A percentile compares a stretch with the other conserved stretches of the same genome.
Conservation (phyloP, 257 asterid genomes). For the Solanum neorickii region DNA sequence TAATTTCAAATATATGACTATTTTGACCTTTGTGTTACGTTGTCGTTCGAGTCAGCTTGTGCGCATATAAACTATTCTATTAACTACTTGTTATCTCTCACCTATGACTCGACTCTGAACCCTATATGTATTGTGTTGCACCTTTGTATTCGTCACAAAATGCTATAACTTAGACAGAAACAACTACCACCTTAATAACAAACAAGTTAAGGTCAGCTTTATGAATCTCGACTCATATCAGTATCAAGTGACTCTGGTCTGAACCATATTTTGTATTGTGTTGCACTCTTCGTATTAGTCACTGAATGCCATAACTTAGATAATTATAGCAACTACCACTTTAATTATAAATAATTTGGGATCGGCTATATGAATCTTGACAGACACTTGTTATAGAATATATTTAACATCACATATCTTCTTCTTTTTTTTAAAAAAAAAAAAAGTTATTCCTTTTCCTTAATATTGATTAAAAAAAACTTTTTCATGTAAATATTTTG, state of each 20-base stretch:
- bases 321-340: neutral
- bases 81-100: neutral
- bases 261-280: neutral
- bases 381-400: neutral
- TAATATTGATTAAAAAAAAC: neutral
- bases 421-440: neutral
- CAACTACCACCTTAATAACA: neutral
- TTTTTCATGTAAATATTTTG: neutral
- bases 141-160: neutral
- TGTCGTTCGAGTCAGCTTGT: neutral
- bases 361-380: neutral
- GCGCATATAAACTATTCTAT: neutral
- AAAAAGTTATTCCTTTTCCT: neutral
- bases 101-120: neutral
- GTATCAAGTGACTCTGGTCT: neutral
- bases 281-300: neutral
- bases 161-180: neutral
- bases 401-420: neutral
- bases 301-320: neutral
- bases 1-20: neutral
- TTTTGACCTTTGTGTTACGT: neutral
- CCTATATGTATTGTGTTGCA: neutral
- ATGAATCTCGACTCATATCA: no score
- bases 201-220: neutral
- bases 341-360: neutral